Percentiles rank a stretch among this genome's conserved stretches.
phyloP scores from a whole-genome alignment of 768 basidiomycete genomes.

The Suillus paluster region DNA sequence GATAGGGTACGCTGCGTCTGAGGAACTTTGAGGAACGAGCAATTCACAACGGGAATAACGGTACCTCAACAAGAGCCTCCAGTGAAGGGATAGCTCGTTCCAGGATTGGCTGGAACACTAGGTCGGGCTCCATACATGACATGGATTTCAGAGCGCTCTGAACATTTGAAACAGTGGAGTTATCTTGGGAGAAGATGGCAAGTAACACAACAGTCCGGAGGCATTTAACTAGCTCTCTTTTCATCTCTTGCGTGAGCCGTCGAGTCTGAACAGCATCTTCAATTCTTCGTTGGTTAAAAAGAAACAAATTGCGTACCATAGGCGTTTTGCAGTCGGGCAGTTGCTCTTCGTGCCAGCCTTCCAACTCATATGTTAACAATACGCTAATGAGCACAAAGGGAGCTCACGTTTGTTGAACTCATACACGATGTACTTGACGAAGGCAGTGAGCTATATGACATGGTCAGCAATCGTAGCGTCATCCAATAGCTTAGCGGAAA shows the following conservation, averaged over 20 bases:
- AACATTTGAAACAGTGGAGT: constrained; percentile 72
- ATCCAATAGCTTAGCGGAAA: background rate
- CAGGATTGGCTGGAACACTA: constrained; percentile 79
- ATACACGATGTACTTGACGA: constrained; percentile 75
- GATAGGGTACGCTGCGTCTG: constrained; percentile 86
- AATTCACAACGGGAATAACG: constrained; percentile 14
- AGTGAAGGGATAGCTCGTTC: constrained; percentile 86
- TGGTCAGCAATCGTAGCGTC: constrained; percentile 11
- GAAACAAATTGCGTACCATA: constrained; percentile 37
- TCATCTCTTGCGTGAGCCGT: constrained; percentile 78
- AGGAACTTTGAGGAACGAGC: background rate
- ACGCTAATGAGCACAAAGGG: background rate
- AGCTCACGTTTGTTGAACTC: constrained; percentile 80
- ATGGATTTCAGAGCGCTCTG: constrained; percentile 83
- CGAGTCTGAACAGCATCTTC: constrained; percentile 52
- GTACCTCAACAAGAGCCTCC: constrained; percentile 85
- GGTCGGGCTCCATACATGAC: constrained; percentile 83
- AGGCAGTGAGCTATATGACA: constrained; percentile 7
- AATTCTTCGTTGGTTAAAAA: background rate
- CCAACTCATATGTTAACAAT: constrained; percentile 8
- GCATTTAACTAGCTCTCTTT: constrained; percentile 81
- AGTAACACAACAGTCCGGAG: constrained; percentile 81
- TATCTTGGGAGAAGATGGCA: constrained; percentile 90
- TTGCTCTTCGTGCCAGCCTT: constrained; percentile 84
- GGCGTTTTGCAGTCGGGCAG: constrained; percentile 83